These are phyloP conservation scores for Maudiozyma pseudohumilis DNA, from an alignment of 805 yeast species.

Conservation along the genomic window DNA sequence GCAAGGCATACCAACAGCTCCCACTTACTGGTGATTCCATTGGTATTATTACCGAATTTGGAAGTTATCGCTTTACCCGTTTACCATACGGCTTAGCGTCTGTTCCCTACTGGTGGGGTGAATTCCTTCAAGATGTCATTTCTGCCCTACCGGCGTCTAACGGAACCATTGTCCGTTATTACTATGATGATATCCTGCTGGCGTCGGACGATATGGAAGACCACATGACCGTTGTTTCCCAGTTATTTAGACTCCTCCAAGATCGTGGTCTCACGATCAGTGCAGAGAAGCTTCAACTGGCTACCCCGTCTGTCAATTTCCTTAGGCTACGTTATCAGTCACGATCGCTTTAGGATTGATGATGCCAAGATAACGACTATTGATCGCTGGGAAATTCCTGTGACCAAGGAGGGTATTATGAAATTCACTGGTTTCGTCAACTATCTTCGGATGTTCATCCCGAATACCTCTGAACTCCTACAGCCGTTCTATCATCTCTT, in stretches of 20 bases:
- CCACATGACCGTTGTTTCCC: neutral
- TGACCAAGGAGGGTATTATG: neutral
- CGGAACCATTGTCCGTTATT: constrained; percentile 1
- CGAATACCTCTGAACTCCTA: neutral
- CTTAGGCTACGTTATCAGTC: neutral
- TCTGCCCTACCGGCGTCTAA: neutral
- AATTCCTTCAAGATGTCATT: constrained; percentile 2
- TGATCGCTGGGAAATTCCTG: neutral
- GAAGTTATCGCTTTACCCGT: constrained; percentile 3
- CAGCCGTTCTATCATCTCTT: neutral
- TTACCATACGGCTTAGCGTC: neutral
- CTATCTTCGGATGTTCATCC: neutral
- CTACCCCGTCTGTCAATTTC: neutral
- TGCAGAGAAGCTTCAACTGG: constrained; percentile 2
- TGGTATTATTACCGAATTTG: constrained; percentile 5
- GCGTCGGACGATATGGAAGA: neutral
- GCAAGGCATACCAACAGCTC: constrained; percentile 7
- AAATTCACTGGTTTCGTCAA: neutral
- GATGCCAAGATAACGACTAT: neutral
- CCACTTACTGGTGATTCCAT: constrained; percentile 5
- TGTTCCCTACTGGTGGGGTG: constrained; percentile 4
- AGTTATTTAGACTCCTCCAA: neutral
- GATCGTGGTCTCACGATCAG: neutral
- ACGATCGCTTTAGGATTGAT: neutral
- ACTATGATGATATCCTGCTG: neutral